These are phyloP conservation scores for Didymella pomorum DNA, from an alignment of 2,329 filamentous ascomycete species.

Conservation along the genomic window DNA sequence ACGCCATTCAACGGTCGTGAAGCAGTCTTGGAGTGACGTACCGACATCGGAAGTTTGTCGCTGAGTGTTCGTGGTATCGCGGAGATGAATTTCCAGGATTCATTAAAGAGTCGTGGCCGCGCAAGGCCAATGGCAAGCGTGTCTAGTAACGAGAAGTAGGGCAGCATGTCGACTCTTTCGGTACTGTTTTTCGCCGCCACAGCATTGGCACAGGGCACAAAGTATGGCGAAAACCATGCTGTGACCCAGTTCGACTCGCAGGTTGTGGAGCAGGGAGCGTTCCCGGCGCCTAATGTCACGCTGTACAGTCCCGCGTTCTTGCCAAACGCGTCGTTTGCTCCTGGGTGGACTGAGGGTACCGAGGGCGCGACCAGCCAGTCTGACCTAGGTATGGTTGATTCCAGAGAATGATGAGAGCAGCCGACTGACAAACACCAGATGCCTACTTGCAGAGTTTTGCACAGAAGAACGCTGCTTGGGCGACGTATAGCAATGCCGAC, in stretches of 20 bases:
- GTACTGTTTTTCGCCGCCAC: constrained; percentile 24
- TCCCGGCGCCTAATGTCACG: constrained; percentile 43
- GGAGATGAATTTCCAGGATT: neutral
- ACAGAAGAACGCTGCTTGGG: constrained; percentile 44
- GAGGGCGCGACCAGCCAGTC: constrained; percentile 44
- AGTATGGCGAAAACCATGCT: constrained; percentile 47
- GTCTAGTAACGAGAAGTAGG: neutral
- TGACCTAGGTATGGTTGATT: constrained; percentile 27
- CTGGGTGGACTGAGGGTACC: constrained; percentile 42
- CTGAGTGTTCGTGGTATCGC: neutral
- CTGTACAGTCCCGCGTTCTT: constrained; percentile 45
- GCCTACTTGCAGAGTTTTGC: constrained; percentile 40
- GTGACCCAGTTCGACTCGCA: constrained; percentile 38
- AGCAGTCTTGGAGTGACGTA: constrained; percentile 35
- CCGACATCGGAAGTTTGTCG: constrained; percentile 14
- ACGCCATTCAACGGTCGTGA: constrained; percentile 25
- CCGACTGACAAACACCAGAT: constrained; percentile 26
- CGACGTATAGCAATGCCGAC: constrained; percentile 36
- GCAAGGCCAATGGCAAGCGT: neutral
- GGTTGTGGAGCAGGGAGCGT: constrained; percentile 45
- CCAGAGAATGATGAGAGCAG: neutral
- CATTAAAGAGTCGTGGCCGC: constrained; percentile 13
- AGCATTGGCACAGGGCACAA: constrained; percentile 30
- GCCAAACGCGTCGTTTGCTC: constrained; percentile 36
- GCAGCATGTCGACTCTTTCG: constrained; percentile 18